Evolutionary conservation across 2,329 filamentous ascomycete genomes (phyloP), one percentile per base, ranked within the genome.

Genomic region (Zymoseptoria pseudotritici): DNA sequence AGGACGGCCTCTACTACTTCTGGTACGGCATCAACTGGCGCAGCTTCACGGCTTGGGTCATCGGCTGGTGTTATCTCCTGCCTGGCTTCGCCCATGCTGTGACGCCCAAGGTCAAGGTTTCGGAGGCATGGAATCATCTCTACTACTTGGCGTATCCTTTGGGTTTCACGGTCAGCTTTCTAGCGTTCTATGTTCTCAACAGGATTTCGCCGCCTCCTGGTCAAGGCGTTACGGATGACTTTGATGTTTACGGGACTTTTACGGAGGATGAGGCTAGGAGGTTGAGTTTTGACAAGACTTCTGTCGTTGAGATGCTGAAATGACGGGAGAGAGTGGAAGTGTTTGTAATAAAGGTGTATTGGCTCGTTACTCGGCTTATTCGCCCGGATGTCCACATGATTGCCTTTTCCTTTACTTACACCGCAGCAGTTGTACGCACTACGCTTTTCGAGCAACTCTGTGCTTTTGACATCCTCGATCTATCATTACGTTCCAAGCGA

Each of bases 11-110:
- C 19, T 81, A 79, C 62, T 79, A 74, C 65, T 81, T 72, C 65
- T 70, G 63, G 36, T 59, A 71, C 17, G 79, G 78, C 0, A 64
- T 79, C 54, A 80, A 81, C 57, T 79, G 73, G 73, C 71, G 79
- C 7, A 74, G 74, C 2, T 74, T 78, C 53, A 63, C 71, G 3
- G 72, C 76, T 6, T 79, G 76, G 74, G 67, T 74, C 5, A 61
- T 73, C 5, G 73, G 74, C 2, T 71, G 67, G 66, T 65, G 22
- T 49, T 62, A 61, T 21, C 60, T 65, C n/a, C 51, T 67, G 11
- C 68, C 69, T 4, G 68, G 69, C 6, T 76, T 86, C 63, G 76
- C 77, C n/a, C 70, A 77, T 42, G 71, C 69, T 0, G 75, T 79
- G 53, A 78, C 76, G 46, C 64, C 72, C 0, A 65, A 58, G 7